Conservation (phyloP, 495 filamentous ascomycete species). For the Xylaria intraflava region DNA sequence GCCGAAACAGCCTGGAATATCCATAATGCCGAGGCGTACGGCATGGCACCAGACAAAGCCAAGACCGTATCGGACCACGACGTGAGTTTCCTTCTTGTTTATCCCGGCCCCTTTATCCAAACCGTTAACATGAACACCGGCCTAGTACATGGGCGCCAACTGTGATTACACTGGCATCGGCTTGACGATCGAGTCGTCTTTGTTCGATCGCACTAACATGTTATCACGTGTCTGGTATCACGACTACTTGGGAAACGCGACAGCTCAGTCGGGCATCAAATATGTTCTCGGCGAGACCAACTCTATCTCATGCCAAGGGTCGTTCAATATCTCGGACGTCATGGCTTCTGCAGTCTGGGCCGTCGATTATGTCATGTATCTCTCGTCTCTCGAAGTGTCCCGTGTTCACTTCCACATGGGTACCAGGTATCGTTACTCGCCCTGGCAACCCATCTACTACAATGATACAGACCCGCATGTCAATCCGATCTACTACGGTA, state of each 20-base stretch:
- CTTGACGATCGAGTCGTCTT: slow-evolving; percentile 4
- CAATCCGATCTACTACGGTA: slow-evolving; percentile 21
- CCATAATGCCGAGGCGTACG: slow-evolving; percentile 2
- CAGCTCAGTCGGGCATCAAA: slow-evolving; percentile 1
- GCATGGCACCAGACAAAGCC: slow-evolving; percentile 6
- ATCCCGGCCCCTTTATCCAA: not conserved
- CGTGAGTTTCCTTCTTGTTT: not conserved
- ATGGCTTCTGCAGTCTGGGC: slow-evolving; percentile 17
- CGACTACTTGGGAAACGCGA: slow-evolving; percentile 12
- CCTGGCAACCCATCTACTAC: slow-evolving; percentile 18
- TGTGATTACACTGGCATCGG: slow-evolving; percentile 3
- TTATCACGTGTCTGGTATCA: slow-evolving; percentile 13
- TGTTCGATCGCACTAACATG: slow-evolving; percentile 12
- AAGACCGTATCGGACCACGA: slow-evolving; percentile 20
- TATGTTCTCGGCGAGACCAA: slow-evolving; percentile 26
- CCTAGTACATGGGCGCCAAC: slow-evolving; percentile 17
- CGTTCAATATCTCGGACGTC: slow-evolving; percentile 13
- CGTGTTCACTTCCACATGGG: slow-evolving; percentile 21
- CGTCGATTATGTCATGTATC: slow-evolving; percentile 18
- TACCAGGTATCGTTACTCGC: slow-evolving; percentile 15
- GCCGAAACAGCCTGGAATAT: slow-evolving; percentile 7
- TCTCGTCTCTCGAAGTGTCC: slow-evolving; percentile 11
- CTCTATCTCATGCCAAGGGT: slow-evolving; percentile 23
- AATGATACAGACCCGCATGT: slow-evolving; percentile 3
- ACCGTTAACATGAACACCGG: not conserved